Base-by-base conservation (phyloP, 2,329 filamentous ascomycete genomes). In the Ceratocystis destructans region DNA sequence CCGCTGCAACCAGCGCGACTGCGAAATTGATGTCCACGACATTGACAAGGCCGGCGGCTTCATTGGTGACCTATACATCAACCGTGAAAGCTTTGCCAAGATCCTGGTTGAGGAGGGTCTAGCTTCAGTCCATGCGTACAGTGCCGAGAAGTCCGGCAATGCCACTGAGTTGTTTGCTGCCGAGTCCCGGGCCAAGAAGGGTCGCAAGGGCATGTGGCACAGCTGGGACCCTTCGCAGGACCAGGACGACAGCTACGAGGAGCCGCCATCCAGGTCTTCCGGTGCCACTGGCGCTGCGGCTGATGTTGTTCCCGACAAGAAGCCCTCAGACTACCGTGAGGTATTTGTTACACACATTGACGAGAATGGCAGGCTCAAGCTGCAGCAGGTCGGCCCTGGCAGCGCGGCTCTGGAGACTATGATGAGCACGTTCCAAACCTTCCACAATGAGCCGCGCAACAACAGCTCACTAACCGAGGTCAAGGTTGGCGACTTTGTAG, bases 21-120 rank as follows among this genome's bases (percentile, higher is more conserved):
- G 94, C 62, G 93, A 97, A 76, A 89, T 99, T 67, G 92, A 99
- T 72, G 88, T 99, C 22, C 87, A 96, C 75, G 91, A 92, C 72
- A 89, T 90, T 71, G 94, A 99, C 81, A 97, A 96, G 80, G 87
- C 94, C 31, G 94, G 94, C 72, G 94, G 94, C 46, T 99, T 99
- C 79, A 97, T 99, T 71, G 94, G 94, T 66, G 89, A 90, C 15
- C 81, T 99, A 28, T 96, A 91, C 75, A 84, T 99, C 75, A 93
- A 91, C 79, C 89, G 92, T 64, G 93, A 97, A 77, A 97, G 89
- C 79, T 96, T 99, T 73, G 90, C 92, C 72, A 96, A 96, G 80
- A 76, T 90, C 1, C 83, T 99, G 1, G 85, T 99, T 1, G 94
- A 97, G 76, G 94, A 99, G 77, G 94, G 94, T 69, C 82, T 96